Conservation (phyloP, 306 rosid species). For the Quercus ilex region DNA sequence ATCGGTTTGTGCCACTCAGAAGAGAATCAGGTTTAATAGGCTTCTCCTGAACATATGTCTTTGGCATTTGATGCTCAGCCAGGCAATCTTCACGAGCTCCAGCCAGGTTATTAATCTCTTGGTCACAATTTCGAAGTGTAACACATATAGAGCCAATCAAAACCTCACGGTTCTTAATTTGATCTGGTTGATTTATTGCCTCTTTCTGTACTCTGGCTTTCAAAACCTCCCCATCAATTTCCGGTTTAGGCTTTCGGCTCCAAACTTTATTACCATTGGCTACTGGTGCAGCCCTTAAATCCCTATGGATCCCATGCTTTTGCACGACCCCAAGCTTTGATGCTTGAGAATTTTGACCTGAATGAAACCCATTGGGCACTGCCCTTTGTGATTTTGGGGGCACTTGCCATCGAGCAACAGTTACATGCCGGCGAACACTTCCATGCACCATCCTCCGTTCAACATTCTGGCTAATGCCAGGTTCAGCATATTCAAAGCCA, state of each 20-base stretch:
- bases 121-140: constrained; percentile 44
- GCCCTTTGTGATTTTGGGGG: constrained; percentile 43
- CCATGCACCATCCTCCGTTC: constrained; percentile 35
- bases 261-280: constrained; percentile 44
- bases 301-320: constrained; percentile 43
- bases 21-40: constrained; percentile 38
- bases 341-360: constrained; percentile 43
- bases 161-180: constrained; percentile 49
- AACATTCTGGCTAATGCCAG: constrained; percentile 30
- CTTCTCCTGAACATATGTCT: constrained; percentile 38
- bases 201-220: constrained; percentile 38
- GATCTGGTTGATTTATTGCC: constrained; percentile 27
- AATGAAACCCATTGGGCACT: constrained; percentile 29
- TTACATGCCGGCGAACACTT: constrained; percentile 25
- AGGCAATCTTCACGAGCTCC: constrained; percentile 32
- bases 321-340: constrained; percentile 38
- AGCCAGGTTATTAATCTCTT: constrained; percentile 31
- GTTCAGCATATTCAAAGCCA: constrained; percentile 26
- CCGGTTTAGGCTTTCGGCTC: constrained; percentile 62
- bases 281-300: constrained; percentile 31
- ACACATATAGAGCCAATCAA: constrained; percentile 82
- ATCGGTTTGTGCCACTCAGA: constrained; percentile 32
- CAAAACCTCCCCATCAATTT: constrained; percentile 34
- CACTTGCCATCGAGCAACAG: constrained; percentile 35
- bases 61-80: constrained; percentile 36